phyloP scores from a whole-genome alignment of 768 basidiomycete species.

The Termitomyces sp. region DNA sequence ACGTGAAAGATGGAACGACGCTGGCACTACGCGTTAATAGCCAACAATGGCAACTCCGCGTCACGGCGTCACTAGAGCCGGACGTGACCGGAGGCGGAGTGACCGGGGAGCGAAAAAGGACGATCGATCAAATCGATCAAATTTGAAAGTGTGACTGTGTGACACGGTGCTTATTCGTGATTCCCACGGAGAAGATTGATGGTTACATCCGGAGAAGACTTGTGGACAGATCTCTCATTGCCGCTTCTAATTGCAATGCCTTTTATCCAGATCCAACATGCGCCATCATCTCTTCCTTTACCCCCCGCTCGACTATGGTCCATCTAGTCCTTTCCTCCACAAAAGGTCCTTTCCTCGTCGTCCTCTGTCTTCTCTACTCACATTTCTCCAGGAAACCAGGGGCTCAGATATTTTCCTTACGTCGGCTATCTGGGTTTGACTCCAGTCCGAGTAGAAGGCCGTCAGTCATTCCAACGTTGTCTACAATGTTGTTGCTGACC shows the following conservation, averaged over 20 bases:
- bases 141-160: too few relatives aligned
- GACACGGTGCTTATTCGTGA: slow-evolving; percentile 16
- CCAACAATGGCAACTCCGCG: slow-evolving; percentile 1
- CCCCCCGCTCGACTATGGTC: slow-evolving; percentile 50
- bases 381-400: slow-evolving; percentile 51
- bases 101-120: slow-evolving; percentile 7
- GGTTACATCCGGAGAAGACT: slow-evolving; percentile 30
- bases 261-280: slow-evolving; percentile 38
- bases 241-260: slow-evolving; percentile 34
- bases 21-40: slow-evolving; percentile 1
- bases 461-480: slow-evolving; percentile 33
- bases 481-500: slow-evolving; percentile 10
- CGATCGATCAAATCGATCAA: too few relatives aligned
- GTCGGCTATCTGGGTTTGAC: slow-evolving; percentile 80
- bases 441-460: slow-evolving; percentile 73
- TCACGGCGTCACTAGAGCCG: slow-evolving; percentile 8
- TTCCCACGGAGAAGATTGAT: slow-evolving; percentile 30
- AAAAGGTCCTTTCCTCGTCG: slow-evolving; percentile 35
- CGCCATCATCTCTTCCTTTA: slow-evolving; percentile 25
- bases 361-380: slow-evolving; percentile 2
- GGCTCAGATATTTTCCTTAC: slow-evolving; percentile 70
- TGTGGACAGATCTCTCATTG: slow-evolving; percentile 30
- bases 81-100: slow-evolving; percentile 14
- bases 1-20: background rate
- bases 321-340: slow-evolving; percentile 62